Evolutionary conservation across 2,329 filamentous ascomycete genomes (phyloP).

Genomic region (Endocalyx cinctus): DNA sequence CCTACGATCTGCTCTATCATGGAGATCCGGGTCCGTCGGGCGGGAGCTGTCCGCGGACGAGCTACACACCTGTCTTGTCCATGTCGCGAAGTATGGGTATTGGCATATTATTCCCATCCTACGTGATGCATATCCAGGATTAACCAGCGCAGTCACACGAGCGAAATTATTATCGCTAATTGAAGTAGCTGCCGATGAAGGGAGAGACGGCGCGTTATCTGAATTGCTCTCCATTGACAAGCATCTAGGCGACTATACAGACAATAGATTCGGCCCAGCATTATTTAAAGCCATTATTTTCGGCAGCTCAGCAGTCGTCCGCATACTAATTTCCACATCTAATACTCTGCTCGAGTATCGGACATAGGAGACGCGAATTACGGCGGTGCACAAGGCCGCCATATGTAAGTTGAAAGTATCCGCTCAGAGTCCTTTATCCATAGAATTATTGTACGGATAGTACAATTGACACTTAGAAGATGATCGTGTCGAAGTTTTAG

Average conservation of each 20-base stretch:
- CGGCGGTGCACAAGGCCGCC: neutral
- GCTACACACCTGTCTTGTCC: neutral
- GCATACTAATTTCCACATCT: too few relatives aligned
- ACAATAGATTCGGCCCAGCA: too few relatives aligned
- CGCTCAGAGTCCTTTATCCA: neutral
- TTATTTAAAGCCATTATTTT: too few relatives aligned
- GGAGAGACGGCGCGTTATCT: neutral
- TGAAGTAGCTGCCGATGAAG: neutral
- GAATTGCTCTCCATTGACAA: neutral
- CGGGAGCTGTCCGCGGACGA: neutral
- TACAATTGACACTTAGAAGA: too few relatives aligned
- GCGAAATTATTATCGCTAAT: neutral
- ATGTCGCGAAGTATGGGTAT: neutral
- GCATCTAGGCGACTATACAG: too few relatives aligned
- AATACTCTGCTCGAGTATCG: too few relatives aligned
- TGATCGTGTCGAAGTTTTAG: neutral
- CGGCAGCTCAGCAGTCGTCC: too few relatives aligned
- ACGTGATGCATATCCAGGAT: neutral
- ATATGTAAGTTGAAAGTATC: neutral
- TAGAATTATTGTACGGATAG: too few relatives aligned
- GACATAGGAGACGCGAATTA: neutral
- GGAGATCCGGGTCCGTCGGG: neutral
- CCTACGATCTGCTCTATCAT: neutral
- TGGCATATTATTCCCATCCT: conserved; percentile 1
- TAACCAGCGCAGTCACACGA: neutral